Base-by-base conservation (phyloP, 1,284 basidiomycete genomes). In the Ceratobasidium sp. region DNA sequence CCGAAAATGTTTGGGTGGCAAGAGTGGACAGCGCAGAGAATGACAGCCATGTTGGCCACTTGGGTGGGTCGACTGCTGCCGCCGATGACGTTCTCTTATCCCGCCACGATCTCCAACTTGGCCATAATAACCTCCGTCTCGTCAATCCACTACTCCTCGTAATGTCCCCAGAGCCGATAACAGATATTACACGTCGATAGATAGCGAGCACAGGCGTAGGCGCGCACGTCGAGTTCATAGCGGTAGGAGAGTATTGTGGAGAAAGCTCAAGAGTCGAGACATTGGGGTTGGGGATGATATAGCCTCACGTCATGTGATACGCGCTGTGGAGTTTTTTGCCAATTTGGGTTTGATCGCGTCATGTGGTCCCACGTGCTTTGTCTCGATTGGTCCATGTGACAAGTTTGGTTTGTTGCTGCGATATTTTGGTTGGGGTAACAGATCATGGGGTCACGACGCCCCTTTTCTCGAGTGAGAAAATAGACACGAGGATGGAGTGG, bases 321-420 rank as follows among this genome's bases (percentile, higher is more conserved):
- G 15, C 28, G 9, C 18, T 12, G 60, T 39, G 60, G 33, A 28
- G n/a, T 40, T 42, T 23, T n/a, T 26, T 64, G 49, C 33, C 33
- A 46, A 40, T 63, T 61, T 46, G 71, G 44, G 26, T 51, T 39
- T 53, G 66, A 51, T 68, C 42, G 6, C 20, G 64, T 66, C 64
- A 66, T 44, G 55, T 42, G 53, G 56, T 28, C 71, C 71, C 56
- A 72, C 58, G 71, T 73, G 71, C 71, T 60, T 46, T 46, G 71
- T 60, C 58, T n/a, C 56, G 55, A 63, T 63, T 63, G 71, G 60
- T 63, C 58, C 44, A 42, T 58, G 44, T 63, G 67, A 69, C 51
- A 51, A 23, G 18, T 39, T 39, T 64, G 20, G 42, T 4, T 64
- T 33, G 33, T 33, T 33, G 40, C 44, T 44, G 13, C n/a, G 55